Conservation (phyloP, 192 early-diverging fungal genomes). For the Coemansia sp. region DNA sequence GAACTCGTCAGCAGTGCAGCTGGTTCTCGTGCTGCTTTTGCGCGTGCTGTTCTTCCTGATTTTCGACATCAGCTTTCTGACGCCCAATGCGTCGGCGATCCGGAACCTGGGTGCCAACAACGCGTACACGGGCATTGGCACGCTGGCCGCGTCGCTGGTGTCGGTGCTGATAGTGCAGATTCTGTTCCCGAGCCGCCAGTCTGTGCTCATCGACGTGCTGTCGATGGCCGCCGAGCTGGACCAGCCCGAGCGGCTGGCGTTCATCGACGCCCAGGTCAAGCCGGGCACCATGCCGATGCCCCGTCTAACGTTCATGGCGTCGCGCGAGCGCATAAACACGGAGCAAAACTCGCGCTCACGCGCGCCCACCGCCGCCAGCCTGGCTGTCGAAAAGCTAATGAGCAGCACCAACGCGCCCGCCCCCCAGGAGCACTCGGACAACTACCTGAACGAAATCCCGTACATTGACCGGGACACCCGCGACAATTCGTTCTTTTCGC, state of each 20-base stretch:
- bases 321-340: slow-evolving; percentile 17
- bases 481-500: slow-evolving; percentile 45
- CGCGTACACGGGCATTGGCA: slow-evolving; percentile 27
- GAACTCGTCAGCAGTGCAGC: slow-evolving; percentile 7
- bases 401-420: slow-evolving; percentile 1
- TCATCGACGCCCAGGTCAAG: slow-evolving; percentile 27
- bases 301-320: slow-evolving; percentile 9
- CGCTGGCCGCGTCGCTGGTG: slow-evolving; percentile 30
- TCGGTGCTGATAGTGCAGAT: slow-evolving; percentile 14
- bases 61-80: slow-evolving; percentile 47
- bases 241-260: slow-evolving; percentile 12
- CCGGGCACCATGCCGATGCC: slow-evolving; percentile 13
- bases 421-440: background rate
- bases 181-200: slow-evolving; percentile 21
- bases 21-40: slow-evolving; percentile 22
- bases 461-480: slow-evolving; percentile 42
- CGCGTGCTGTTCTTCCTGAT: slow-evolving; percentile 24
- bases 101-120: slow-evolving; percentile 22
- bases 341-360: slow-evolving; percentile 26
- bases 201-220: slow-evolving; percentile 15
- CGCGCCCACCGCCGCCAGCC: slow-evolving; percentile 38
- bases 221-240: slow-evolving; percentile 17
- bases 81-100: slow-evolving; percentile 10
- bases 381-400: slow-evolving; percentile 41
- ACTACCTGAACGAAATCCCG: slow-evolving; percentile 35